phyloP scores from a whole-genome alignment of 2,329 filamentous ascomycete genomes.

The Fonsecaea multimorphosa region DNA sequence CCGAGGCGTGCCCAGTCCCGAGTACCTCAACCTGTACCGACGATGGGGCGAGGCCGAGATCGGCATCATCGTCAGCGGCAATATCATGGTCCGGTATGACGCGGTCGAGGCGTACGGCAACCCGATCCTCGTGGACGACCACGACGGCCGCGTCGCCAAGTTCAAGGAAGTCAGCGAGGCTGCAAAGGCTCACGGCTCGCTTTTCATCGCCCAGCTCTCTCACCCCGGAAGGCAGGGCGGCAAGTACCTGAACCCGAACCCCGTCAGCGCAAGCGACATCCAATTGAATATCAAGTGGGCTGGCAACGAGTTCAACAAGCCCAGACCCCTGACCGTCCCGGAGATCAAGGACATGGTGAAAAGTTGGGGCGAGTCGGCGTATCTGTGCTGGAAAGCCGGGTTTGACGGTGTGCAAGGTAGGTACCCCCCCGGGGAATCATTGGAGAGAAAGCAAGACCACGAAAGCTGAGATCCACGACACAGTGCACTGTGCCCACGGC shows the following conservation, averaged over 20 bases:
- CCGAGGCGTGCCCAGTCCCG: constrained; percentile 61
- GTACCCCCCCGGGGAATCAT: background rate
- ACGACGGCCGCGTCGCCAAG: constrained; percentile 62
- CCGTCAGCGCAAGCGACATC: constrained; percentile 60
- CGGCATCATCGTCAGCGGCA: constrained; percentile 67
- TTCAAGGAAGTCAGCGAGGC: constrained; percentile 64
- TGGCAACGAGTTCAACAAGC: constrained; percentile 46
- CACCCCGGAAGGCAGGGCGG: constrained; percentile 67
- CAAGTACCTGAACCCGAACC: constrained; percentile 54
- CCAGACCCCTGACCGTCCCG: constrained; percentile 41
- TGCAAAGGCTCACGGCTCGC: constrained; percentile 63
- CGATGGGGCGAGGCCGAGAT: constrained; percentile 66
- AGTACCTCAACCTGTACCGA: constrained; percentile 64
- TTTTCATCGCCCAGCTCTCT: constrained; percentile 66
- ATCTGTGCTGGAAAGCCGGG: constrained; percentile 35
- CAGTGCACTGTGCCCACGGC: constrained; percentile 41
- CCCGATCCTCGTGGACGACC: constrained; percentile 62
- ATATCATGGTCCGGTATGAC: constrained; percentile 68
- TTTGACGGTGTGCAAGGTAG: constrained; percentile 37
- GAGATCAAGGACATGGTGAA: constrained; percentile 38
- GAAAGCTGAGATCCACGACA: background rate
- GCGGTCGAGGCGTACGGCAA: constrained; percentile 64
- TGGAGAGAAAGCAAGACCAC: background rate
- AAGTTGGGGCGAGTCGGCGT: constrained; percentile 31
- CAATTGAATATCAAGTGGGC: constrained; percentile 49